A percentile compares a stretch with the other conserved stretches of the same genome.
Conservation (phyloP, 2,329 filamentous ascomycete genomes). For the Colletotrichum magnum region DNA sequence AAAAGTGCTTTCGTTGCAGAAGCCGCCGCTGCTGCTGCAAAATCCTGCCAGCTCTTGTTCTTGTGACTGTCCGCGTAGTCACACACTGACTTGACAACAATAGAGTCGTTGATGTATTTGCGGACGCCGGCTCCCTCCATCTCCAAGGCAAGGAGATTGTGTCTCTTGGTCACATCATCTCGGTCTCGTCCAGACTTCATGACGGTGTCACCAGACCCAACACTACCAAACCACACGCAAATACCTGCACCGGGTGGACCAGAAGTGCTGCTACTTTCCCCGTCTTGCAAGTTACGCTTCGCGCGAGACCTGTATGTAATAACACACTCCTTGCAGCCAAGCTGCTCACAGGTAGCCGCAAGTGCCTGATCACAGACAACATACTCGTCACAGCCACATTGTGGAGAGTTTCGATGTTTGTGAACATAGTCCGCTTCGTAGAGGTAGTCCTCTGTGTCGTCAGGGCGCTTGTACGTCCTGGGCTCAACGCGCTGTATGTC, state of each 20-base stretch:
- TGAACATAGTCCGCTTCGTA: conserved; percentile 50
- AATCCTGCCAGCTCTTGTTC: conserved; percentile 52
- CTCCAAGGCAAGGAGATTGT: conserved; percentile 50
- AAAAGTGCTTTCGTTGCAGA: conserved; percentile 48
- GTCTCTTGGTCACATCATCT: conserved; percentile 49
- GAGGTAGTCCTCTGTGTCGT: conserved; percentile 47
- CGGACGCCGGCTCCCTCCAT: conserved; percentile 52
- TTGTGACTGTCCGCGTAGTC: conserved; percentile 59
- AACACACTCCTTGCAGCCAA: conserved; percentile 43
- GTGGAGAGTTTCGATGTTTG: conserved; percentile 46
- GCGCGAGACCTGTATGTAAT: conserved; percentile 45
- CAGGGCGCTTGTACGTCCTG: conserved; percentile 46
- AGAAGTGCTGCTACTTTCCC: not conserved
- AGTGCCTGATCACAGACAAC: conserved; percentile 42
- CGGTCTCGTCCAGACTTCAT: conserved; percentile 55
- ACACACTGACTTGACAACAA: conserved; percentile 55
- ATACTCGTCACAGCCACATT: conserved; percentile 1
- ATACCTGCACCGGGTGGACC: fast-evolving
- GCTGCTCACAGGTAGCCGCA: conserved; percentile 41
- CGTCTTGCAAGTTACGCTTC: conserved; percentile 13
- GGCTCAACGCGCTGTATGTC: not conserved
- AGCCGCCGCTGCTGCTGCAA: conserved; percentile 53
- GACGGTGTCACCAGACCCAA: conserved; percentile 56
- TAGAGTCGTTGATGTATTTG: conserved; percentile 49
- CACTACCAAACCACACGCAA: conserved; percentile 35